Evolutionary conservation across 2,329 filamentous ascomycete genomes (phyloP), one percentile per base, ranked within the genome.

Genomic region (Colletotrichum aenigma): DNA sequence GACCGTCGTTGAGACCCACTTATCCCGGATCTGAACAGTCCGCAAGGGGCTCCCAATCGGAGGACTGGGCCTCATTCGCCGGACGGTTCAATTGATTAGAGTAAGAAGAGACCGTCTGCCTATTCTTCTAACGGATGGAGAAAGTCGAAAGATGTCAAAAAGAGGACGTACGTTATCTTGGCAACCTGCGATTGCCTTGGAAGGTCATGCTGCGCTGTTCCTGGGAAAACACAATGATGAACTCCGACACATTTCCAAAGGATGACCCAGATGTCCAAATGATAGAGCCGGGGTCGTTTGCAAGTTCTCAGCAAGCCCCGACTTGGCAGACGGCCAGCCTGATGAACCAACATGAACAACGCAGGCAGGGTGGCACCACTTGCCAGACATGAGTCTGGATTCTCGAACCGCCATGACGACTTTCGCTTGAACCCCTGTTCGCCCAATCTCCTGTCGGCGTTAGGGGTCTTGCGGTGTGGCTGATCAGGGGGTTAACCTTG

Each of bases 401-500:
- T 28, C 30, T n/a, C 43, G 43, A 48, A 48, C 34, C 52, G n/a
- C 34, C 30, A 60, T 69, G 56, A 64, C 60, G 28, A 70, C 36
- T 64, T 16, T 21, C 43, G 65, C 7, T 26, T 61, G 28, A 16
- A 36, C 38, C 68, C 68, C 65, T 56, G 65, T 26, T 24, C 9
- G 24, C 16, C 26, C 56, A 18, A 48, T 24, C 68, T 21, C 32
- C n/a, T 67, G 64, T 69, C 21, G 43, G 56, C 15, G 8, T 36
- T 48, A 18, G 24, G 43, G 26, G 12, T 43, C 32, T 73, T 69
- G 73, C 70, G 70, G 64, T 68, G 70, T 65, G 70, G 73, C 70
- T 75, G 66, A 43, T 70, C 67, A 52, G 70, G 73, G 70, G 24
- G 24, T 68, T 65, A 28, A 24, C 73, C 73, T 73, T 75, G 73